These are phyloP conservation scores for Starmerella riodocensis DNA, from an alignment of 805 yeast species.

Conservation along the genomic window DNA sequence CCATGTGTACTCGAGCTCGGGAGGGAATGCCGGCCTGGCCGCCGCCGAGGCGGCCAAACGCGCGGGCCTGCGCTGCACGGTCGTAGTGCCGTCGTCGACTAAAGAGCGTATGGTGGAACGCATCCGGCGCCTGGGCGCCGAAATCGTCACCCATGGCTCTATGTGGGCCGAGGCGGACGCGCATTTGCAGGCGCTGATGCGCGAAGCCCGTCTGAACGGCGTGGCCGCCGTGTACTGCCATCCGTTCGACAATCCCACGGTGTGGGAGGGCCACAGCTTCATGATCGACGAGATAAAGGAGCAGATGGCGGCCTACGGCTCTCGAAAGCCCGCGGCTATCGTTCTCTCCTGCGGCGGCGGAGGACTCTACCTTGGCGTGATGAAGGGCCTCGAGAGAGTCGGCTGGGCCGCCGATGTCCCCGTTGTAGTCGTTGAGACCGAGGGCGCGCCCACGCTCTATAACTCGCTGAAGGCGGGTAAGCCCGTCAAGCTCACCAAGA, in stretches of 20 bases:
- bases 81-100: slow-evolving; percentile 45
- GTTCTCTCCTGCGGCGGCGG: slow-evolving; percentile 95
- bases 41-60: slow-evolving; percentile 77
- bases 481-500: slow-evolving; percentile 32
- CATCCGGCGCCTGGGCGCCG: slow-evolving; percentile 38
- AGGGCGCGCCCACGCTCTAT: slow-evolving; percentile 28
- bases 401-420: slow-evolving; percentile 25
- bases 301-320: slow-evolving; percentile 44
- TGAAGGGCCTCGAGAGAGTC: slow-evolving; percentile 60
- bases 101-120: slow-evolving; percentile 35
- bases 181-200: slow-evolving; percentile 54
- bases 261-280: slow-evolving; percentile 93
- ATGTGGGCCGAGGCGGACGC: slow-evolving; percentile 67
- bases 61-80: slow-evolving; percentile 43
- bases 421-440: slow-evolving; percentile 44
- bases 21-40: slow-evolving; percentile 96
- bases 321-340: slow-evolving; percentile 59
- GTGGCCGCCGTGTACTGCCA: slow-evolving; percentile 81
- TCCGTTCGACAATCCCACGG: slow-evolving; percentile 85
- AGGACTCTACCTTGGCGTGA: slow-evolving; percentile 81
- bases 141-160: slow-evolving; percentile 48
- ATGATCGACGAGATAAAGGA: slow-evolving; percentile 75
- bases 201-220: slow-evolving; percentile 35
- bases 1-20: slow-evolving; percentile 64
- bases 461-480: slow-evolving; percentile 37